Evolutionary conservation across 768 basidiomycete species (phyloP).

Genomic region (Suillus discolor): DNA sequence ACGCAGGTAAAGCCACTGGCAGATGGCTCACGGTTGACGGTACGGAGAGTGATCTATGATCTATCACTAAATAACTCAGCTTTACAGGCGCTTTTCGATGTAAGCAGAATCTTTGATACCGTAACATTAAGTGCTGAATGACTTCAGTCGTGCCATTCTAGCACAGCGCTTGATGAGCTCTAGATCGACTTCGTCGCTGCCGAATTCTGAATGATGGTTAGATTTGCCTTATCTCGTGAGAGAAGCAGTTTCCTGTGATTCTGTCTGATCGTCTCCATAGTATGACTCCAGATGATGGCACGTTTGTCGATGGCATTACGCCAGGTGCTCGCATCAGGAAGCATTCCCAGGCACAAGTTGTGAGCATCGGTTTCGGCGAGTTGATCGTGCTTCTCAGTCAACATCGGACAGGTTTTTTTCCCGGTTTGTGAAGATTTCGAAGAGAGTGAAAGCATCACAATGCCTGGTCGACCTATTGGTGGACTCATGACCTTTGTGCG

Average conservation of each 20-base stretch:
- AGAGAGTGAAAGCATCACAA: conserved; percentile 1
- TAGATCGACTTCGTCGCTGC: background rate
- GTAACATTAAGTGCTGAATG: background rate
- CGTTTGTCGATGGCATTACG: background rate
- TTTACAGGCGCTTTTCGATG: conserved; percentile 4
- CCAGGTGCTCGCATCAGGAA: background rate
- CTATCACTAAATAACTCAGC: background rate
- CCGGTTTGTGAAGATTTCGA: conserved; percentile 3
- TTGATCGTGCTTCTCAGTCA: background rate
- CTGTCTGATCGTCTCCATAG: background rate
- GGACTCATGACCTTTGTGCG: conserved; percentile 4
- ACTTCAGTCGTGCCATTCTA: background rate
- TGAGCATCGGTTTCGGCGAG: background rate
- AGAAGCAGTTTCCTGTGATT: background rate
- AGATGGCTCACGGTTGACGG: conserved; percentile 6
- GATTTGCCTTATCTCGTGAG: conserved; percentile 4
- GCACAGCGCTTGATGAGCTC: conserved; percentile 2
- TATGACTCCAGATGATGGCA: background rate
- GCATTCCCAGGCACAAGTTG: background rate
- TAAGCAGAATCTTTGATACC: background rate
- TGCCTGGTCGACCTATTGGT: background rate
- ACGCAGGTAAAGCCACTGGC: conserved; percentile 1
- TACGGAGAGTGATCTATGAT: background rate
- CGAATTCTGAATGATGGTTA: background rate
- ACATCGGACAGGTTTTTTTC: background rate